Evolutionary conservation across 257 asterid species (phyloP), one percentile per base, ranked within the genome.

Genomic region (Mentha longifolia): DNA sequence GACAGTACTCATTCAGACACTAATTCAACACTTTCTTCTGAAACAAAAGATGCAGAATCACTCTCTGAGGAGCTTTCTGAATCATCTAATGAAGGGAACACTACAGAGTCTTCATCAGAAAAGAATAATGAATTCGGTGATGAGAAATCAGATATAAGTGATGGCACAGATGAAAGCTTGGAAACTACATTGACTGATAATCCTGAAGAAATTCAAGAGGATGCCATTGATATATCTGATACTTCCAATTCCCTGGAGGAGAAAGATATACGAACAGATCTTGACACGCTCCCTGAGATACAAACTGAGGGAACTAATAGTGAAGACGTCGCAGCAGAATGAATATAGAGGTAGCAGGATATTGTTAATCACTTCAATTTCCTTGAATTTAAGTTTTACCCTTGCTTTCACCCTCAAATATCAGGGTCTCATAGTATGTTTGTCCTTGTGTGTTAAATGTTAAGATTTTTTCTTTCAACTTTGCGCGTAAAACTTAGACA

Each of bases 311-410:
- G 85, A 68, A 77, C 81, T 12, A 67, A 86, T 28, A 77, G 57
- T 7, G 89, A 91, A 60, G 94, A 93, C 67, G 89, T 74, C 74
- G 96, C 89, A 57, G 87, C 85, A 19, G 96, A 87, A 79, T 91
- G 86, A 86, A 68, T 64, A 41, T 59, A 43, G 59, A 30, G 66
- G 69, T 68, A 59, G 52, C 43, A 33, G 31, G 67, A 66, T 46
- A 57, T 17, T 73, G 8, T 46, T 64, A 31, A 52, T 54, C 65
- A 8, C 57, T 28, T 73, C 51, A 28, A 37, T 52, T 54, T 78
- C 72, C 65, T 12, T 68, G 45, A 46, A 25, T 68, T 56, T 61
- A 58, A 70, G 72, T 76, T 72, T 60, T 74, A 15, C 45, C 30
- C 79, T 72, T 57, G 33, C 60, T 78, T 39, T 59, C 15, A 65